phyloP scores from a whole-genome alignment of 371 early-diverging fungal species.

The Mucor lusitanicus region DNA sequence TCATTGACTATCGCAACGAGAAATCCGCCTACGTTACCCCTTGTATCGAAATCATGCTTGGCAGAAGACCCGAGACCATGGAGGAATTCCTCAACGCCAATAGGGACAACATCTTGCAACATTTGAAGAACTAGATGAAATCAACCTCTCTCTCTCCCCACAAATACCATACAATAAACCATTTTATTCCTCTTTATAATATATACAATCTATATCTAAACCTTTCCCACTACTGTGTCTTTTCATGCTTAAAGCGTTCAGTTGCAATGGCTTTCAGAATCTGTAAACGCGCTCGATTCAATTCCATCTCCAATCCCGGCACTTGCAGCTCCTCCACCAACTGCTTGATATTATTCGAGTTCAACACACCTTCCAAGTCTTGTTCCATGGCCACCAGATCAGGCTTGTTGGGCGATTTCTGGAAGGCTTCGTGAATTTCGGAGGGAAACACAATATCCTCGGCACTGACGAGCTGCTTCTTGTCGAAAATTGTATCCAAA shows the following conservation, averaged over 20 bases:
- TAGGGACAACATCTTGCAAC: neutral
- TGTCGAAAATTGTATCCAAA: neutral
- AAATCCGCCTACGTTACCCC: neutral
- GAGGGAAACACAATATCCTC: constrained; percentile 43
- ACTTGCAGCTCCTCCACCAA: constrained; percentile 29
- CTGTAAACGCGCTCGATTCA: constrained; percentile 45
- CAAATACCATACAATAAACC: neutral
- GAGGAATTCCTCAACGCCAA: constrained; percentile 7
- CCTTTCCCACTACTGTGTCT: neutral
- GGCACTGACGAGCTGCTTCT: neutral
- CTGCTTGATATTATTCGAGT: constrained; percentile 18
- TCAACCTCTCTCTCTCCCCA: too few relatives aligned
- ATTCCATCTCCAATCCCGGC: constrained; percentile 43
- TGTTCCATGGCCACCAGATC: constrained; percentile 24
- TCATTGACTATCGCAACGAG: neutral
- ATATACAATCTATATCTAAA: neutral
- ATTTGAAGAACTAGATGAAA: too few relatives aligned
- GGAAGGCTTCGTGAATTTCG: constrained; percentile 19
- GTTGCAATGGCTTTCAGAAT: constrained; percentile 35
- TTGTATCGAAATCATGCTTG: constrained; percentile 5
- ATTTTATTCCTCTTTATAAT: neutral
- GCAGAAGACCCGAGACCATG: constrained; percentile 11
- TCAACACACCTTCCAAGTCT: constrained; percentile 37
- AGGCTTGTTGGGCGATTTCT: constrained; percentile 19
- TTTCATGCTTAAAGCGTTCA: constrained; percentile 9